Base-by-base conservation (phyloP, 495 filamentous ascomycete genomes). In the Stereocaulon alpinum region DNA sequence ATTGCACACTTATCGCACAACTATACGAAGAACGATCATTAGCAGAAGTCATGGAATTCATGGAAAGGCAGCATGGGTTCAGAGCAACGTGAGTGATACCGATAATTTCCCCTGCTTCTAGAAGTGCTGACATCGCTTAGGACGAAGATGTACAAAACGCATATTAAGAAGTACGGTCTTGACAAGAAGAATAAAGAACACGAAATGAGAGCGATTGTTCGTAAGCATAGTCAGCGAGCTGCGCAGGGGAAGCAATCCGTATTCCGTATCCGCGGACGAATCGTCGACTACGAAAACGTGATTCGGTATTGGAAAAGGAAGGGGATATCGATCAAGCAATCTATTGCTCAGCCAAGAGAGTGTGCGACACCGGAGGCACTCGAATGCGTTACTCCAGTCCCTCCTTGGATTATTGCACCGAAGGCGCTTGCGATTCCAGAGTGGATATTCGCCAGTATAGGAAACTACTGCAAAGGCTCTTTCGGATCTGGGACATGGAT, bases 191-290 rank as follows among this genome's bases (percentile, higher is more conserved):
- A 66, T 18, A 66, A 64, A 61, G 43, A 62, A 47, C 20, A 66
- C 6, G 65, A 69, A 55, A 67, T 69, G 65, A 58, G 59, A 62
- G 63, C 63, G 37, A 66, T 67, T 32, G 63, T 67, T 11, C 56
- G 62, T 22, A 62, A 67, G 51, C 49, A 29, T 41, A 59, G 64
- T 40, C 42, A 24, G 29, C 17, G 27, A 55, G 22, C 17, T 0
- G n/a, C 5, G 5, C 55, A 20, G 20, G 41, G 42, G 32, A 61
- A 55, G 44, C 18, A 15, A 14, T 14, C 34, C n/a, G 29, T 34
- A 6, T 45, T 60, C 34, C 20, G 18, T 15, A 40, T 54, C 17
- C 12, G 61, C 0, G 40, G 15, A 10, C 56, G 48, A 11, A 17
- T 10, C 14, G 40, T 54, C 10, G 40, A 45, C 0, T 6, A 22